phyloP scores from a whole-genome alignment of 257 asterid genomes.

The Solanum pinnatisectum region DNA sequence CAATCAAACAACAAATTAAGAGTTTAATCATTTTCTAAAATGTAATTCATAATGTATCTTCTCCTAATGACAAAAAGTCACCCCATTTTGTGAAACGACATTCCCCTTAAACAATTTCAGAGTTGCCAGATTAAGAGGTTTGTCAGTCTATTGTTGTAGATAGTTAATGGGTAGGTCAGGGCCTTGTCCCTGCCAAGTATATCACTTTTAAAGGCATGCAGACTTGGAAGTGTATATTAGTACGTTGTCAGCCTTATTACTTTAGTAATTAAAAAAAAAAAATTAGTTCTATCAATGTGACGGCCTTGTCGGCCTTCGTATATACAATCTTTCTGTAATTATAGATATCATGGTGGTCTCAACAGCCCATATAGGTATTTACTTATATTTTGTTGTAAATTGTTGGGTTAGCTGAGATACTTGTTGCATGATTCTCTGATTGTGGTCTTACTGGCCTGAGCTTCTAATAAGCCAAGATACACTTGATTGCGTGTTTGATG shows the following conservation, averaged over 20 bases:
- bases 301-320: not conserved
- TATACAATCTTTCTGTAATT: not conserved
- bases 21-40: no score
- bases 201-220: not conserved
- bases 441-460: not conserved
- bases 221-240: not conserved
- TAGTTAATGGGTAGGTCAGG: not conserved
- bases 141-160: not conserved
- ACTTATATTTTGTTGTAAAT: not conserved
- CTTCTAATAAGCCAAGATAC: not conserved
- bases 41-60: not conserved
- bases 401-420: not conserved
- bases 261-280: no score
- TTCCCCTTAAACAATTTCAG: not conserved
- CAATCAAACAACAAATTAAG: no score
- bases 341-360: not conserved
- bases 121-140: not conserved
- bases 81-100: not conserved
- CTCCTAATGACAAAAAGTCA: not conserved
- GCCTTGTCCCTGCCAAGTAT: not conserved
- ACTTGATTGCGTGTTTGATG: not conserved
- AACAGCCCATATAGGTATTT: not conserved
- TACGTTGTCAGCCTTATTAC: not conserved
- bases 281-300: not conserved
- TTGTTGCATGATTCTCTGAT: not conserved